Conservation (phyloP, 305 asterid species). For the Striga hermonthica region DNA sequence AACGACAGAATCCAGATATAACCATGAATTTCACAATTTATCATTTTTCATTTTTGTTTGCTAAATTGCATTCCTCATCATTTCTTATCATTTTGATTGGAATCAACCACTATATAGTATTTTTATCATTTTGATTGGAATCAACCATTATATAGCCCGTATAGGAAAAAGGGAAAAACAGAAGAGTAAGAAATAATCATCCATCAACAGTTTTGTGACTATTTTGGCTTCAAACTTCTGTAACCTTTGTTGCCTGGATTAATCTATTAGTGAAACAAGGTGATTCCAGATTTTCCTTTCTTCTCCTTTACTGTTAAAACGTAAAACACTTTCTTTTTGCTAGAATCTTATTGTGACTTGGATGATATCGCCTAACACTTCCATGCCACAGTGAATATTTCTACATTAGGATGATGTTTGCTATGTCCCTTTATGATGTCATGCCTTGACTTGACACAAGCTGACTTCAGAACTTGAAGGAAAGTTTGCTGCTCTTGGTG, state of each 20-base stretch:
- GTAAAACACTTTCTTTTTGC: conserved; percentile 3
- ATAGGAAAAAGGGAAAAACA: background rate
- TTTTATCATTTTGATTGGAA: background rate
- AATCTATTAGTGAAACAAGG: conserved; percentile 2
- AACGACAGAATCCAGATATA: too few relatives aligned
- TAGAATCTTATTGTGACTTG: conserved; percentile 8
- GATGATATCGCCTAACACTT: conserved; percentile 2
- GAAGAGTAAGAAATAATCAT: background rate
- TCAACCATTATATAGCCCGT: background rate
- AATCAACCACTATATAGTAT: too few relatives aligned
- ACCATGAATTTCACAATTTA: too few relatives aligned
- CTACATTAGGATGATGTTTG: conserved; percentile 13
- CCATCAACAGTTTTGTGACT: background rate
- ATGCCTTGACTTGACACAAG: conserved; percentile 14
- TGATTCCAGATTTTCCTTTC: conserved; percentile 6
- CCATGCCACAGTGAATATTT: conserved; percentile 10
- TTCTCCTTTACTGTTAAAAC: background rate
- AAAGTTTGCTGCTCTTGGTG: conserved; percentile 53
- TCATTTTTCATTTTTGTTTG: too few relatives aligned
- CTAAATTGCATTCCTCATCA: background rate
- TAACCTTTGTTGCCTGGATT: background rate
- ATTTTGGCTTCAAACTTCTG: conserved; percentile 1
- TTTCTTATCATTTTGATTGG: background rate
- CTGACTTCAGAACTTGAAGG: conserved; percentile 55
- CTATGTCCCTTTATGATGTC: conserved; percentile 1